phyloP scores from a whole-genome alignment of 2,329 filamentous ascomycete species.

The Penicillium sp. region DNA sequence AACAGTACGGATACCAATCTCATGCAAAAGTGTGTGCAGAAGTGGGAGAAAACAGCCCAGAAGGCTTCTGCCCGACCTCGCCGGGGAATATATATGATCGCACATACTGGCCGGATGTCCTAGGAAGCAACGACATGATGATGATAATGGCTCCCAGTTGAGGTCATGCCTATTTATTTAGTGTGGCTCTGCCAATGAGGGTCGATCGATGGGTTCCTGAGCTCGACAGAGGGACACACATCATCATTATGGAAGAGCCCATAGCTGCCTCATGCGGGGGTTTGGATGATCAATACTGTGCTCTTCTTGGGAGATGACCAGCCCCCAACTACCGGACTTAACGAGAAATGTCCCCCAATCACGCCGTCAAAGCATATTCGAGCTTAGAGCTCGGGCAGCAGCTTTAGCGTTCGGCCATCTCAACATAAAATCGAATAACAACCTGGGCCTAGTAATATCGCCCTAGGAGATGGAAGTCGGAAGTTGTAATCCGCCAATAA shows the following conservation, averaged over 20 bases:
- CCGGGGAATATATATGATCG: constrained; percentile 12
- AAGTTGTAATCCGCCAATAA: constrained; percentile 22
- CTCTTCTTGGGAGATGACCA: background rate
- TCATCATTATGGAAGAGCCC: constrained; percentile 13
- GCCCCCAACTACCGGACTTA: background rate
- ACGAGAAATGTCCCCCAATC: background rate
- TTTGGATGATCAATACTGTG: background rate
- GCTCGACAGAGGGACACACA: background rate
- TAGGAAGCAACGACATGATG: constrained; percentile 25
- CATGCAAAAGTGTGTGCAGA: background rate
- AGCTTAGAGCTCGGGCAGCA: background rate
- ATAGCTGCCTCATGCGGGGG: background rate
- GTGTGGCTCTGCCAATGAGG: background rate
- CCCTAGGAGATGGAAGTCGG: constrained; percentile 5
- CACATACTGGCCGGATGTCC: constrained; percentile 6
- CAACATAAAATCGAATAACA: background rate
- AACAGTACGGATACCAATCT: background rate
- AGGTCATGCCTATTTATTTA: constrained; percentile 22
- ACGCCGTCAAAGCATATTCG: background rate
- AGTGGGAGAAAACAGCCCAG: background rate
- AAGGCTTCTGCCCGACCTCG: background rate
- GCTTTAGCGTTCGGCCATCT: background rate
- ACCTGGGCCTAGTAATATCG: background rate
- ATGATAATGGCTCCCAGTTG: constrained; percentile 19
- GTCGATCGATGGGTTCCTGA: background rate